Percentiles rank a stretch among this genome's conserved stretches.
phyloP scores from a whole-genome alignment of 345 rosid species.

The Psidium friedrichsthalianum region DNA sequence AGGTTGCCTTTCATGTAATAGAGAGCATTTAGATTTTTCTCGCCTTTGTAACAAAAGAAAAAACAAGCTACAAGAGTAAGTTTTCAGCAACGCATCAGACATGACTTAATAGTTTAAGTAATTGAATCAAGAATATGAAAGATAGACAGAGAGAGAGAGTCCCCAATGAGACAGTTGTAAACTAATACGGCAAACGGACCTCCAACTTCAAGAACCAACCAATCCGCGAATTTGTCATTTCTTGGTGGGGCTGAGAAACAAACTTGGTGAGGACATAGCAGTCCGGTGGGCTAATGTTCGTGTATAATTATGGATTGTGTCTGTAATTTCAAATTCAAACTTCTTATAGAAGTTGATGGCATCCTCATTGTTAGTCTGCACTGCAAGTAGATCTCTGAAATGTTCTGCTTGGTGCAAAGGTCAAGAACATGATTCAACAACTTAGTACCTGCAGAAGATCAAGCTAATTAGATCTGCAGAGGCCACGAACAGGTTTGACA shows the following conservation, averaged over 20 bases:
- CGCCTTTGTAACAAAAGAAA: background rate
- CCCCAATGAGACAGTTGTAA: background rate
- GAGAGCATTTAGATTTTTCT: background rate
- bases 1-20: background rate
- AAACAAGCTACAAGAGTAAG: background rate
- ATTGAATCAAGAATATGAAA: background rate
- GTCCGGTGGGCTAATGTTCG: slow-evolving; percentile 76
- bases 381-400: slow-evolving; percentile 89
- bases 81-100: background rate
- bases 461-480: background rate
- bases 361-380: slow-evolving; percentile 93
- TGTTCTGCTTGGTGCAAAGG: slow-evolving; percentile 58
- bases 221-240: slow-evolving; percentile 16
- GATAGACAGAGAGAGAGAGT: background rate
- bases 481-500: background rate
- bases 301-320: slow-evolving; percentile 73
- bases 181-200: background rate
- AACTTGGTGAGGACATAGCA: slow-evolving; percentile 71
- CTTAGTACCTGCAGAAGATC: slow-evolving; percentile 48
- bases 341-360: slow-evolving; percentile 95
- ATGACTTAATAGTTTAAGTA: background rate
- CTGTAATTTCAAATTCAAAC: slow-evolving; percentile 82
- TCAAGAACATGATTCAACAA: slow-evolving; percentile 85
- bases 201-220: background rate
- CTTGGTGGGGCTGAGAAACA: slow-evolving; percentile 36